Percentiles rank a stretch among this genome's conserved stretches.
phyloP scores from a whole-genome alignment of 352 stramenopile genomes.

The Globisporangium emineosum region DNA sequence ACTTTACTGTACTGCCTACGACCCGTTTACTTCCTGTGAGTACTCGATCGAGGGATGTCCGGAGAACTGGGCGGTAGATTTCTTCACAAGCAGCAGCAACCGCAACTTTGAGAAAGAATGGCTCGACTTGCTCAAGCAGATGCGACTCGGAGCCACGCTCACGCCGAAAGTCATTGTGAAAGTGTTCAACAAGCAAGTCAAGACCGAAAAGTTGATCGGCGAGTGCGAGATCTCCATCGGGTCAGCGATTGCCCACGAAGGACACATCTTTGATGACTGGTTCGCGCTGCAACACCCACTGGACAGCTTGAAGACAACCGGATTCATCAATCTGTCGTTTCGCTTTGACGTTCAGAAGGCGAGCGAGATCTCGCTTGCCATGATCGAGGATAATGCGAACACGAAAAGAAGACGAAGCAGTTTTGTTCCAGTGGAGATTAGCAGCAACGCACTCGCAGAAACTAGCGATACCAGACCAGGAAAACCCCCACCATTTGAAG shows the following conservation, averaged over 20 bases:
- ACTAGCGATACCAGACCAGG: background rate
- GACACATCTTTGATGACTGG: slow-evolving; percentile 68
- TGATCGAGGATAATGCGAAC: background rate
- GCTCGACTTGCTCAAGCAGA: slow-evolving; percentile 39
- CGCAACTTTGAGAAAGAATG: slow-evolving; percentile 55
- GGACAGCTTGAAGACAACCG: slow-evolving; percentile 19
- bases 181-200: slow-evolving; percentile 70
- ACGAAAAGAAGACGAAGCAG: background rate
- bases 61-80: slow-evolving; percentile 53
- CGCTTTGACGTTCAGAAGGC: slow-evolving; percentile 59
- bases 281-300: slow-evolving; percentile 42
- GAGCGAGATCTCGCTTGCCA: slow-evolving; percentile 7
- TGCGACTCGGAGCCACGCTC: slow-evolving; percentile 55
- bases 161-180: slow-evolving; percentile 66
- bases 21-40: slow-evolving; percentile 74
- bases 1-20: slow-evolving; percentile 84
- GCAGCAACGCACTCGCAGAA: background rate
- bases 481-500: slow-evolving; percentile 6
- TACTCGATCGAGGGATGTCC: slow-evolving; percentile 72
- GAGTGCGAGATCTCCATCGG: slow-evolving; percentile 73
- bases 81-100: slow-evolving; percentile 50
- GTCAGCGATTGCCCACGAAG: slow-evolving; percentile 69
- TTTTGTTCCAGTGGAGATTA: slow-evolving; percentile 11
- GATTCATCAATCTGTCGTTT: slow-evolving; percentile 48
- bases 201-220: slow-evolving; percentile 64